These are phyloP conservation scores for Aaosphaeria pasadenensis DNA, from an alignment of 2,329 filamentous ascomycete species.

Conservation along the genomic window DNA sequence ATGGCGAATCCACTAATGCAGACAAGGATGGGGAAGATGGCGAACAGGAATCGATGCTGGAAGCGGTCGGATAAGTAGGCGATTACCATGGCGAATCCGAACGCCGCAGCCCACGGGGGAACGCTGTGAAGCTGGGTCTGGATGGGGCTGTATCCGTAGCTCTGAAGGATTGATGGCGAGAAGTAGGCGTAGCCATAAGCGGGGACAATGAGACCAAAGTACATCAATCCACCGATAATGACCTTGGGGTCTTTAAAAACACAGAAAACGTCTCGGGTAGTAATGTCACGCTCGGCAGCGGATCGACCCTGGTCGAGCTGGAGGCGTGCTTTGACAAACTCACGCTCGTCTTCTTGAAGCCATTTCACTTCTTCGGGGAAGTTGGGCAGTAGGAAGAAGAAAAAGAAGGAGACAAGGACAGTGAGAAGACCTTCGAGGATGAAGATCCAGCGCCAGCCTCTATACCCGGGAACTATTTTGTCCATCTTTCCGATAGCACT, in stretches of 20 bases:
- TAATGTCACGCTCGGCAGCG: constrained; percentile 44
- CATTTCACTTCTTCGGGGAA: constrained; percentile 51
- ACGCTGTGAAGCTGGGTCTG: constrained; percentile 55
- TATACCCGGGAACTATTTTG: constrained; percentile 58
- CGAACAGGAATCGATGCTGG: constrained; percentile 72
- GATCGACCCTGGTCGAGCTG: constrained; percentile 48
- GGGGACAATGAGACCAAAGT: constrained; percentile 44
- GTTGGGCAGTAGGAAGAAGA: constrained; percentile 49
- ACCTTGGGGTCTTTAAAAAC: constrained; percentile 51
- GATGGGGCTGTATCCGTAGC: constrained; percentile 51
- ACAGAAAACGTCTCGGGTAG: constrained; percentile 39
- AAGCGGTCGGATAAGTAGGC: constrained; percentile 70
- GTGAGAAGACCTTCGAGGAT: constrained; percentile 61
- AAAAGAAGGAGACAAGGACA: constrained; percentile 41
- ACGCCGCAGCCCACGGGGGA: constrained; percentile 68
- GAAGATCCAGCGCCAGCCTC: constrained; percentile 73
- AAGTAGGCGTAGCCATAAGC: constrained; percentile 48
- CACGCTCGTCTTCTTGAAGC: constrained; percentile 45
- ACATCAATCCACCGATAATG: constrained; percentile 51
- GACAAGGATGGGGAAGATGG: constrained; percentile 65
- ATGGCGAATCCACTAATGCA: constrained; percentile 73
- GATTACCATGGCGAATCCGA: constrained; percentile 72
- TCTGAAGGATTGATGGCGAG: constrained; percentile 46
- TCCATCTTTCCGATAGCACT: constrained; percentile 89
- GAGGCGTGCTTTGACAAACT: constrained; percentile 46